A percentile compares a stretch with the other conserved stretches of the same genome.
These are phyloP conservation scores for Arbutus unedo DNA, from an alignment of 148 eudicot genomes.

Conservation along the genomic window DNA sequence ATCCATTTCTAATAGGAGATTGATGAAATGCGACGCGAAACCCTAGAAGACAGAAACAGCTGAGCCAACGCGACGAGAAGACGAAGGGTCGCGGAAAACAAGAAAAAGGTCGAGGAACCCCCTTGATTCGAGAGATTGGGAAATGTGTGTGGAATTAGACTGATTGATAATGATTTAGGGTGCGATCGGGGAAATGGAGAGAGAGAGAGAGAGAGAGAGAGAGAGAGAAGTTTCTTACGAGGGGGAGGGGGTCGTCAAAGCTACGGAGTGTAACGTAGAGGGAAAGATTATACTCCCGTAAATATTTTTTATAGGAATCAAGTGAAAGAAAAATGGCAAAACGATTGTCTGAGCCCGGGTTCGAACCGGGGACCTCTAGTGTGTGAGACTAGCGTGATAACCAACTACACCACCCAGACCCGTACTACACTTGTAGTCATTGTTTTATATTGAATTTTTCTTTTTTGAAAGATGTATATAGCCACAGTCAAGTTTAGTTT, in stretches of 20 bases:
- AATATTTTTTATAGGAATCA: neutral
- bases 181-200: neutral
- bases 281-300: no score
- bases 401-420: constrained; percentile 99
- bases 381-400: constrained; percentile 99
- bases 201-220: neutral
- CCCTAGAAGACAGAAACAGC: neutral
- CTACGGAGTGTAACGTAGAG: neutral
- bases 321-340: neutral
- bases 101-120: neutral
- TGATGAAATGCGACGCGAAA: neutral
- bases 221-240: neutral
- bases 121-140: neutral
- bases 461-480: no score
- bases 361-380: constrained; percentile 99
- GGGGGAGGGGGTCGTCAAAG: neutral
- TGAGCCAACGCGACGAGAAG: neutral
- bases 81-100: neutral
- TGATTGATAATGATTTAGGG: neutral
- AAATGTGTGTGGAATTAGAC: neutral
- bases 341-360: constrained; percentile 85
- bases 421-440: no score
- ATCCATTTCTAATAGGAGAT: constrained; percentile 42
- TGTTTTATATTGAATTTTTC: no score
- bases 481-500: no score